Base-by-base conservation (phyloP, 2,329 filamentous ascomycete genomes). In the Fusarium sp. region DNA sequence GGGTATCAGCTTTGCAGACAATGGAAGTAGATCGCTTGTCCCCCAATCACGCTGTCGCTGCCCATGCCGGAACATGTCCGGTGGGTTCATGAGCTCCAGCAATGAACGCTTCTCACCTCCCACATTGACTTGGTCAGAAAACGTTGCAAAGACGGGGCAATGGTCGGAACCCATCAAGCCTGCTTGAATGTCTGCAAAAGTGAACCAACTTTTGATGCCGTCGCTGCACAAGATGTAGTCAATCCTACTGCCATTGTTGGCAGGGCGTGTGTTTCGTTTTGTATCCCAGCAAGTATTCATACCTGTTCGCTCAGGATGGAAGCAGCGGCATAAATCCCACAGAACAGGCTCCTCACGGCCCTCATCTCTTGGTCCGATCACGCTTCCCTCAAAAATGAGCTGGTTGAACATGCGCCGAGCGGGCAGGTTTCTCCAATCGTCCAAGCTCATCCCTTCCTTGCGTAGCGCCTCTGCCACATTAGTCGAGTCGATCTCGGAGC, bases 241-340 rank as follows among this genome's bases (percentile, higher is more conserved):
- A 73, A 98, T 98, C 37, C 96, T 89, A 58, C 93, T 92, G 7
- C 96, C 96, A 79, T 92, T 97, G 78, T 98, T 98, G 3, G 93
- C 94, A 4, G 95, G 95, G n/a, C 96, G 87, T n/a, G 94, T 93
- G 79, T 98, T 98, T 76, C 94, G 92, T 78, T 93, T 95, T 53
- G 94, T 95, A 69, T 98, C 94, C 95, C 95, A 98, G 79, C 95
- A 97, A 0, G 96, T 98, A 79, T 94, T 98, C 96, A 99, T 98
- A 65, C 94, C 94, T 66, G 86, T 85, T 40, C 96, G 88, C n/a
- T 84, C 82, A 1, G 93, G 92, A 76, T 98, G 92, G 76, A 95
- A 97, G 28, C 88, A 88, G 51, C 96, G 89, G 73, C 93, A 95
- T 16, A 97, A 84, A 81, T 99, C 96, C 87, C 92, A 93, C 41